Evolutionary conservation across 345 rosid genomes (phyloP), one percentile per base, ranked within the genome.

Genomic region (Draba incana): DNA sequence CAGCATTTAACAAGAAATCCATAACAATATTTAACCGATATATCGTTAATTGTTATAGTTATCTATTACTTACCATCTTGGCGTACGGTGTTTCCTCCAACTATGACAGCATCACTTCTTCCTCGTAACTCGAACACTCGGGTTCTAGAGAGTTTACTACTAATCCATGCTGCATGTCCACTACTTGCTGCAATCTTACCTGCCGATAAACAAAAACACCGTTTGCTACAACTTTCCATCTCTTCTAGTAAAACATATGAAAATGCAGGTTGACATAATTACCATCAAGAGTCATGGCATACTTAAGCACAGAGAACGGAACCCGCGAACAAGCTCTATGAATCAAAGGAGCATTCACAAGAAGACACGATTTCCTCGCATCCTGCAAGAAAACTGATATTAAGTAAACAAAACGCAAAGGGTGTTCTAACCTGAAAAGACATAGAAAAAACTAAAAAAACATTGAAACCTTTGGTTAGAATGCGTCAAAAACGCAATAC

Each of bases 231-330:
- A n/a, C 23, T 20, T 20, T 30, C 10, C 52, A 55, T 2, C 50
- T 12, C 46, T 9, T 11, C 12, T 37, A 44, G 11, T 23, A 11
- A 35, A 66, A 59, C 7, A 28, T 37, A n/a, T 13, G 28, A 62
- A 47, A n/a, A 28, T 3, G 39, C n/a, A 27, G 16, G 41, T 12
- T 56, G 24, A 37, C 30, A 64, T 50, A 28, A 84, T 79, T 75
- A 93, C 97, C 99, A 72, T 94, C 97, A 71, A 91, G 90, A 51
- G 97, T 88, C 91, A 94, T 94, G 14, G 99, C 99, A 79, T 91
- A 94, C 86, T 94, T 94, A 43, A 94, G 87, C 74, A 87, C 81
- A 57, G 96, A 91, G 76, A 86, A 94, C 15, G 97, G 97, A 77
- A 91, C 88, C 6, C 77, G 85, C 72, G 94, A 87, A 75, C 85